phyloP scores from a whole-genome alignment of 1,284 basidiomycete genomes.

The Cutaneotrichosporon sp. region DNA sequence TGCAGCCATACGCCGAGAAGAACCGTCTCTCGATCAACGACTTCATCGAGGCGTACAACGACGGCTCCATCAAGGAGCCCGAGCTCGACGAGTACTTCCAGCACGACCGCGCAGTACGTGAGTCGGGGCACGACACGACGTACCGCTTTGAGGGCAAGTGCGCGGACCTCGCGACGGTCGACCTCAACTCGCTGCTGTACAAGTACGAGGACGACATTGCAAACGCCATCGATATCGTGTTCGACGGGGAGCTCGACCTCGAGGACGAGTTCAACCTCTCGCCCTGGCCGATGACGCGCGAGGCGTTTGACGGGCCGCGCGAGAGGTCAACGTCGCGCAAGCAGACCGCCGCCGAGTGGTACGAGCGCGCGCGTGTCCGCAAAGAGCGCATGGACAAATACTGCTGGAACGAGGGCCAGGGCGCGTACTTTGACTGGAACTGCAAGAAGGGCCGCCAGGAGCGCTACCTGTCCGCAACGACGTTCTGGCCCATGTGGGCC shows the following conservation, averaged over 20 bases:
- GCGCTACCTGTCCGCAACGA: conserved; percentile 91
- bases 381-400: conserved; percentile 87
- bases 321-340: conserved; percentile 64
- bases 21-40: conserved; percentile 94
- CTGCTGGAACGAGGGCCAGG: conserved; percentile 94
- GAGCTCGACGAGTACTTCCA: conserved; percentile 95
- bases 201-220: conserved; percentile 96
- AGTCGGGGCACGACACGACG: conserved; percentile 95
- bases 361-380: conserved; percentile 78
- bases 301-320: conserved; percentile 64
- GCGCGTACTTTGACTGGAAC: conserved; percentile 96
- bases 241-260: conserved; percentile 84
- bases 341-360: conserved; percentile 86
- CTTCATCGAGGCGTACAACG: conserved; percentile 95
- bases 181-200: conserved; percentile 78
- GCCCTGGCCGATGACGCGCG: conserved; percentile 85
- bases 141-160: conserved; percentile 94
- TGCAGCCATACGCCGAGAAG: conserved; percentile 91
- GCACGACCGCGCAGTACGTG: conserved; percentile 92
- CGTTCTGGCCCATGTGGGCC: conserved; percentile 96
- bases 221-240: conserved; percentile 89
- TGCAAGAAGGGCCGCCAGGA: conserved; percentile 86
- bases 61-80: conserved; percentile 79
- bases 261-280: conserved; percentile 88
- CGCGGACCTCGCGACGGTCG: conserved; percentile 92